phyloP scores from a whole-genome alignment of 208 protist species.

The Acanthamoeba triangularis region DNA sequence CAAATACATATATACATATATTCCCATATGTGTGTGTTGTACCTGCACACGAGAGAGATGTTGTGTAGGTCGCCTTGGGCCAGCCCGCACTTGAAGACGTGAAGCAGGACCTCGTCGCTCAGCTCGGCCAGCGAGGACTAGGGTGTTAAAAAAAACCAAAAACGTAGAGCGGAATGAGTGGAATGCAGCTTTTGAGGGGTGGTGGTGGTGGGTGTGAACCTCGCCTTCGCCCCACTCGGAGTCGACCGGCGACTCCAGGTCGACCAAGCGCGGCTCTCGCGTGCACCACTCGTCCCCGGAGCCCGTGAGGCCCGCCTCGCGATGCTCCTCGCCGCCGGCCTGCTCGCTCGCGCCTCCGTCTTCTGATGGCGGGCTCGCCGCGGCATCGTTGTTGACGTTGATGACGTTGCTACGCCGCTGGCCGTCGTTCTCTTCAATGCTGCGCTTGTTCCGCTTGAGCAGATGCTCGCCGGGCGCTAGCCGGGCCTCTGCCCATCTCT shows the following conservation, averaged over 20 bases:
- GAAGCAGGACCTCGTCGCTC: not conserved
- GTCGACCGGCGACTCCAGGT: not conserved
- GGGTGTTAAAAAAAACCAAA: not conserved
- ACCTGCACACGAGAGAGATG: not conserved
- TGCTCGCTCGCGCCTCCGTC: not conserved
- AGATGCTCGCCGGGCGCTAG: not conserved
- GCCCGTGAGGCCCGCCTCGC: not conserved
- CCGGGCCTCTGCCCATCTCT: not conserved
- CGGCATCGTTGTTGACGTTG: not conserved
- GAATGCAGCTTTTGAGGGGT: not conserved
- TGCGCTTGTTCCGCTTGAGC: slow-evolving; percentile 11
- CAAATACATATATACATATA: too few relatives aligned
- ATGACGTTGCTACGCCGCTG: not conserved
- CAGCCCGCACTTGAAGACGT: not conserved
- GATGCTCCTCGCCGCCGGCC: not conserved
- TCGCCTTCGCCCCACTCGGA: not conserved
- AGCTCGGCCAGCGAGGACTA: not conserved
- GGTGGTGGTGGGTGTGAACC: not conserved
- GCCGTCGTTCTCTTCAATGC: not conserved
- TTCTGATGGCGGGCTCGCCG: not conserved
- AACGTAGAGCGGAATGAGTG: not conserved
- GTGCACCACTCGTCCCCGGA: not conserved
- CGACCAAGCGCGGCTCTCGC: not conserved
- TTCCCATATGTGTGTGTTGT: too few relatives aligned
- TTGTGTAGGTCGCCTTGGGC: not conserved